phyloP scores from a whole-genome alignment of 2,329 filamentous ascomycete genomes.

The Rhynchosporium graminicola region DNA sequence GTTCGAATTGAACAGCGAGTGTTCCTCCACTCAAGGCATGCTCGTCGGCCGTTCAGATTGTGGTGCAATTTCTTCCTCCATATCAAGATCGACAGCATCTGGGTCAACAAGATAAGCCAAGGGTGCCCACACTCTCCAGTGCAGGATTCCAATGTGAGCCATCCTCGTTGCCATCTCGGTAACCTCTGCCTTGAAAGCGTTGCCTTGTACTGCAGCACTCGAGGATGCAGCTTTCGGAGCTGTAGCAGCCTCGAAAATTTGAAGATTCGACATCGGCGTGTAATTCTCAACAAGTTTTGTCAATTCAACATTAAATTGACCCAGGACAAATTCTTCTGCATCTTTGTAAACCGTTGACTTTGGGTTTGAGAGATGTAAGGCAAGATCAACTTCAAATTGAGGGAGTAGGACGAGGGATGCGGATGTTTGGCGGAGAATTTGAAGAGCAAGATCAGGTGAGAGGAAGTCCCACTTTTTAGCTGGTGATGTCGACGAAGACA shows the following conservation, averaged over 20 bases:
- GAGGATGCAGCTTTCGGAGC: constrained; percentile 28
- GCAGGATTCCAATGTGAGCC: constrained; percentile 79
- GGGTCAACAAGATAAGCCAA: constrained; percentile 61
- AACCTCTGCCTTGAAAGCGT: constrained; percentile 42
- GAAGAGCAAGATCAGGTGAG: constrained; percentile 36
- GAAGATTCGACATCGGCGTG: constrained; percentile 36
- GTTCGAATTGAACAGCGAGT: not conserved
- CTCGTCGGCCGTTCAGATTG: constrained; percentile 22
- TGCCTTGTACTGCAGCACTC: constrained; percentile 2
- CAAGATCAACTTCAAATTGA: constrained; percentile 38
- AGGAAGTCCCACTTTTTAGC: constrained; percentile 36
- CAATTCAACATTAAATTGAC: constrained; percentile 36
- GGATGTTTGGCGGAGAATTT: constrained; percentile 40
- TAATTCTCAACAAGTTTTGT: constrained; percentile 37
- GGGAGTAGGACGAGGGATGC: constrained; percentile 36
- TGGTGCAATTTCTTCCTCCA: constrained; percentile 29
- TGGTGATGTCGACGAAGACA: constrained; percentile 32
- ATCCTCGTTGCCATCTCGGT: constrained; percentile 74
- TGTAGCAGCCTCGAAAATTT: constrained; percentile 41
- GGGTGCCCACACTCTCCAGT: constrained; percentile 86
- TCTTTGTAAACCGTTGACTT: constrained; percentile 36
- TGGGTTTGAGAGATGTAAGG: constrained; percentile 38
- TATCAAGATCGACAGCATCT: constrained; percentile 36
- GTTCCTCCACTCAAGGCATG: constrained; percentile 22
- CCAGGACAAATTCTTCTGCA: constrained; percentile 35